phyloP scores from a whole-genome alignment of 192 early-diverging fungal genomes.

The Bifiguratus adelaidae region DNA sequence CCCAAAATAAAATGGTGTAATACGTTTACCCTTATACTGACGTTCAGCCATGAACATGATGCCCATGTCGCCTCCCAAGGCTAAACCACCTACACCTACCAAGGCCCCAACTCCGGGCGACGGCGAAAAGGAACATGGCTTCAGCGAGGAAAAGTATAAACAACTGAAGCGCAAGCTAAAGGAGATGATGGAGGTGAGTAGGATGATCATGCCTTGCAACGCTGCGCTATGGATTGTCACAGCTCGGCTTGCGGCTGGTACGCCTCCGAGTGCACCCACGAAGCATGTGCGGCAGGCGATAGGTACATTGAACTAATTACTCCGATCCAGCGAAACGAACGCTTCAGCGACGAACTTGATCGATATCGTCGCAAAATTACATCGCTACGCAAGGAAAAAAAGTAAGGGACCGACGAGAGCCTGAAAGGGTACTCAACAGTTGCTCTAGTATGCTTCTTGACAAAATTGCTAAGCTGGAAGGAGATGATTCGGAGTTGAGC shows the following conservation, averaged over 20 bases:
- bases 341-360: conserved; percentile 4
- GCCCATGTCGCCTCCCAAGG: too few species aligned
- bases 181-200: conserved; percentile 28
- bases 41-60: too few species aligned
- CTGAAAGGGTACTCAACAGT: neutral
- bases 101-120: neutral
- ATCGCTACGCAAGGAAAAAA: conserved; percentile 8
- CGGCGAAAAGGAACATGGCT: neutral
- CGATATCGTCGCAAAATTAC: conserved; percentile 3
- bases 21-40: too few species aligned
- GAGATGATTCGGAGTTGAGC: too few species aligned
- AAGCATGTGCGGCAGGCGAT: too few species aligned
- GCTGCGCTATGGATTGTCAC: too few species aligned
- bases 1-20: too few species aligned
- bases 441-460: conserved; percentile 5
- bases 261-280: too few species aligned
- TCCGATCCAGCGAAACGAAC: conserved; percentile 6
- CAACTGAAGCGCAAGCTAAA: conserved; percentile 29
- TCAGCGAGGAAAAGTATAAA: conserved; percentile 27
- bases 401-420: conserved; percentile 1
- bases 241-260: too few species aligned
- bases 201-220: too few species aligned
- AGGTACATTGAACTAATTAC: neutral
- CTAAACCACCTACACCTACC: neutral
- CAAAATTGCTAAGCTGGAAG: conserved; percentile 2